These are phyloP conservation scores for Ascochyta pisi DNA, from an alignment of 2,329 filamentous ascomycete species.

Conservation along the genomic window DNA sequence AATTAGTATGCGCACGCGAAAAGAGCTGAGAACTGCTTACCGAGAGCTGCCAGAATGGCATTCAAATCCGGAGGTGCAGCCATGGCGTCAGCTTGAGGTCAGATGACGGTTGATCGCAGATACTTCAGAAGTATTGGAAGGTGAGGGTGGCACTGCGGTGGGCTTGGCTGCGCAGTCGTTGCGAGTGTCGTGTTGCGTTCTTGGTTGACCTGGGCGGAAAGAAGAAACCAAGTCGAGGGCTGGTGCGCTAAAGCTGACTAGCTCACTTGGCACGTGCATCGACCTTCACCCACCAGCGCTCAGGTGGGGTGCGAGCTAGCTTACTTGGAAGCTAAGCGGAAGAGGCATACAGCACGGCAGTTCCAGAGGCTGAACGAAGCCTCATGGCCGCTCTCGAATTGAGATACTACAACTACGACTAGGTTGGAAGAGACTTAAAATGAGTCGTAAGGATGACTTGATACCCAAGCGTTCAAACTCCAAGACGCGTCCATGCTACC, in stretches of 20 bases:
- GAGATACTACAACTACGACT: conserved; percentile 8
- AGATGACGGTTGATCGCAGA: conserved; percentile 3
- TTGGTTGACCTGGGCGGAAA: conserved; percentile 18
- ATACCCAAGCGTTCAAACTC: background rate
- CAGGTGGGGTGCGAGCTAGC: background rate
- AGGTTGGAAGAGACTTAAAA: background rate
- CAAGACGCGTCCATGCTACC: background rate
- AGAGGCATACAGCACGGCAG: too few species aligned
- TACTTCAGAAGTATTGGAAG: background rate
- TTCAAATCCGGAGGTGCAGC: conserved; percentile 47
- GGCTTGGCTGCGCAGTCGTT: conserved; percentile 14
- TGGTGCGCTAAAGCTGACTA: conserved; percentile 7
- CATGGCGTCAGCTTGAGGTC: conserved; percentile 33
- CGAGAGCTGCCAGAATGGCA: conserved; percentile 49
- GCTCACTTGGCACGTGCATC: conserved; percentile 10
- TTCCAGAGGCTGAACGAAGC: background rate
- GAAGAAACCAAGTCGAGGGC: conserved; percentile 19
- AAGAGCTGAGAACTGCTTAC: conserved; percentile 29
- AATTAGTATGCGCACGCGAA: conserved; percentile 15
- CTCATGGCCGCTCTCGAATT: background rate
- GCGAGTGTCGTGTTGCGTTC: conserved; percentile 22
- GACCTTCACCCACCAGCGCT: conserved; percentile 8
- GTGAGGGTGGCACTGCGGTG: conserved; percentile 1
- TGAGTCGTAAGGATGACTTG: background rate
- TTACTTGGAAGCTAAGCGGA: too few species aligned